Evolutionary conservation across 1,284 basidiomycete species (phyloP), one percentile per base, ranked within the genome.

Genomic region (Athelia sp.): DNA sequence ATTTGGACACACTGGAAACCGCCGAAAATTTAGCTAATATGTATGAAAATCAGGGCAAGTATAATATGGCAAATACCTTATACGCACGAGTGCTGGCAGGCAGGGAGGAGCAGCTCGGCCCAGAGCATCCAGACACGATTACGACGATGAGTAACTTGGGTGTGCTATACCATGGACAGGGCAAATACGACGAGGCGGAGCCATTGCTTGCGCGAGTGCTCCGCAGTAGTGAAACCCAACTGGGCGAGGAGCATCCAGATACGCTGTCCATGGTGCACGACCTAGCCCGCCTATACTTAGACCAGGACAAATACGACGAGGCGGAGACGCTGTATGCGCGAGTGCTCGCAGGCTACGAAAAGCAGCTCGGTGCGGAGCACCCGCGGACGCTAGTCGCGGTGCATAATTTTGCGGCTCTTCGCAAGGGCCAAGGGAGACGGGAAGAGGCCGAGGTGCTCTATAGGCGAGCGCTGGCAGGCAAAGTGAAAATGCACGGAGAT

Each of bases 101-200:
- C 14, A 21, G 15, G 18, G 23, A 45, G 44, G 14, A 23, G 24
- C 14, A 13, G 14, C 44, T 24, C 29, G 44, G 44, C 13, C 19
- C 44, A 26, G 44, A 21, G 44, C 44, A 45, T 26, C 44, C 44
- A 15, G 44, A 45, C 18, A 45, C 44, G 9, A 14, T 45, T 23
- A 13, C 13, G 23, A 45, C 18, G 15, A 26, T 45, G 14, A 13
- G 18, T 18, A 26, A 45, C 23, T 18, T 45, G 15, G 44, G 19
- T 14, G 18, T 45, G 13, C 9, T 23, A 10, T 23, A 17, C 23
- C 15, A 23, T 13, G 9, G 13, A 26, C 44, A 17, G 15, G 44
- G 44, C 9, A 14, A 23, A 11, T 9, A 13, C 14, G 14, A 14
- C 17, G 44, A 45, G 14, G 44, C 44, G 11, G 17, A 14, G 44